Evolutionary conservation across 2,329 filamentous ascomycete species (phyloP), one percentile per base, ranked within the genome.

Genomic region (Phialophora chinensis): DNA sequence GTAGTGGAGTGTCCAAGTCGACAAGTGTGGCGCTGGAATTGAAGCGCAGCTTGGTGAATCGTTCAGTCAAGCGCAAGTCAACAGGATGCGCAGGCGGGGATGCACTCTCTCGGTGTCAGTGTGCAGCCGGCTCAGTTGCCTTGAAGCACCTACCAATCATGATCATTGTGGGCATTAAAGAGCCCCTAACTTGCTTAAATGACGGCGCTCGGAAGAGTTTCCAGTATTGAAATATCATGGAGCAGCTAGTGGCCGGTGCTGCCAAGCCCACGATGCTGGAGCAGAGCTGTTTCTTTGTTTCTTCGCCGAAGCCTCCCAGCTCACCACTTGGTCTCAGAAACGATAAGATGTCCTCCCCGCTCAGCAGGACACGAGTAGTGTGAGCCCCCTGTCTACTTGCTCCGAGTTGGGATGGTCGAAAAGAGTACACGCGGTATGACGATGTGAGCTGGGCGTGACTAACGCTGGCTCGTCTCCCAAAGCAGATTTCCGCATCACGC

Each of bases 1-100:
- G 49, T 52, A 52, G 20, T 61, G 49, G 52, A 55, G 52, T 58
- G 31, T 42, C 38, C 38, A 47, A 47, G 50, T 49, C 17, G 60
- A 57, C 53, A 38, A 62, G 60, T 56, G 55, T 8, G 55, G 10
- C 53, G 60, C 52, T 63, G 23, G 60, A 63, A 56, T 35, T 62
- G 35, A 33, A 53, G 60, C 35, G 52, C 60, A 62, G 60, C 60
- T 47, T 35, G 23, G 42, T 27, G 49, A 23, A 52, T 29, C 23
- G 20, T 29, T 52, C 20, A 23, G 42, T 20, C 44, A 50, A 60
- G 4, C 44, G 29, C 38, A 60, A 60, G 57, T 50, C 57, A 33
- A 59, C 27, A 47, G 55, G 55, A 44, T 58, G 38, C 35, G 55
- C 55, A 47, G 57, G 57, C 42, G 47, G 42, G 42, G 55, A 47